phyloP scores from a whole-genome alignment of 2,329 filamentous ascomycete genomes.

The Dactylellina cionopaga region DNA sequence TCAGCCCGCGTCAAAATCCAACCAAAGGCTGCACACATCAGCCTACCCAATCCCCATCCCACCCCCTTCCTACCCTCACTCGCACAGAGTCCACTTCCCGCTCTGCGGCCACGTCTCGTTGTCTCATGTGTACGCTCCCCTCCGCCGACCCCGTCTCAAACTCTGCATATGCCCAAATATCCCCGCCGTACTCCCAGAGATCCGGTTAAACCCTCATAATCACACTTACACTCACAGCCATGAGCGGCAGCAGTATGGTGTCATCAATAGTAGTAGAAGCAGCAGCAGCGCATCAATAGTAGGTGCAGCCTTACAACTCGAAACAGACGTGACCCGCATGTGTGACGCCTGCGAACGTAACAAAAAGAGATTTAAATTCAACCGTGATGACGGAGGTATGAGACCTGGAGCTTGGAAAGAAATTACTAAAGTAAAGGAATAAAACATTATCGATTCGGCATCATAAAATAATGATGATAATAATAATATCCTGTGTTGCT shows the following conservation, averaged over 20 bases:
- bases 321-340: conserved; percentile 57
- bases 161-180: conserved; percentile 25
- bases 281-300: not conserved
- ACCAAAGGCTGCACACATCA: conserved; percentile 15
- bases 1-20: not conserved
- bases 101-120: conserved; percentile 22
- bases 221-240: too few species aligned
- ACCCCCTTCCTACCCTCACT: conserved; percentile 10
- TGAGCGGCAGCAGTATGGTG: too few species aligned
- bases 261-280: too few species aligned
- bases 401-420: too few species aligned
- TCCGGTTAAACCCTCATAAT: too few species aligned
- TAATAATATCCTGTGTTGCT: too few species aligned
- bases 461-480: too few species aligned
- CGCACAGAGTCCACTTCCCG: conserved; percentile 27
- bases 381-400: too few species aligned
- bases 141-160: conserved; percentile 1
- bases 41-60: conserved; percentile 4
- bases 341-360: conserved; percentile 75
- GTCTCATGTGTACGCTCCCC: conserved; percentile 4
- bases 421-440: too few species aligned
- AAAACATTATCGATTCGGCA: too few species aligned
- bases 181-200: conserved; percentile 11
- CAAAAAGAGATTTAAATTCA: conserved; percentile 66
- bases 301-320: not conserved